Evolutionary conservation across 306 rosid genomes (phyloP).

Genomic region (Gillenia trifoliata): DNA sequence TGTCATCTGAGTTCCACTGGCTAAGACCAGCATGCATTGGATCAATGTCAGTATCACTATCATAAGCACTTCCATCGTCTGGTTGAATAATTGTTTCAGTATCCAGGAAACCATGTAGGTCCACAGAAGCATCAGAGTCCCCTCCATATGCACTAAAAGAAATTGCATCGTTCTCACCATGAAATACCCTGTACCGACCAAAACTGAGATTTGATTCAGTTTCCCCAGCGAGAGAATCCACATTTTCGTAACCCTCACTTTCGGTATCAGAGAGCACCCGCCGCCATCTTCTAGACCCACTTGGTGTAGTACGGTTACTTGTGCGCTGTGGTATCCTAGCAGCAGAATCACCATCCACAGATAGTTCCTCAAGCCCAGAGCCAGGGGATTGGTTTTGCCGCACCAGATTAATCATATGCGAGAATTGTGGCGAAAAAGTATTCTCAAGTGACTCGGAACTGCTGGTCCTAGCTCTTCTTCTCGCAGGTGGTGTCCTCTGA

Average conservation of each 20-base stretch:
- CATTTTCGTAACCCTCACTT: slow-evolving; percentile 72
- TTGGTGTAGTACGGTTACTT: slow-evolving; percentile 63
- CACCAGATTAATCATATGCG: slow-evolving; percentile 37
- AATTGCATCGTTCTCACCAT: slow-evolving; percentile 59
- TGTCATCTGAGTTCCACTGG: slow-evolving; percentile 65
- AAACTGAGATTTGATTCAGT: slow-evolving; percentile 68
- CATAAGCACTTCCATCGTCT: slow-evolving; percentile 43
- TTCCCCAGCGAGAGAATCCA: slow-evolving; percentile 59
- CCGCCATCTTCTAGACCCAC: slow-evolving; percentile 70
- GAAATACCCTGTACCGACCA: slow-evolving; percentile 44
- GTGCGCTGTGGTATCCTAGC: slow-evolving; percentile 40
- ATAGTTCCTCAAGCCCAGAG: slow-evolving; percentile 46
- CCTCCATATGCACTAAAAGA: slow-evolving; percentile 75
- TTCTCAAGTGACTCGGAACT: slow-evolving; percentile 65
- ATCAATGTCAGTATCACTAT: slow-evolving; percentile 83
- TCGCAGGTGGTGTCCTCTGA: slow-evolving; percentile 35
- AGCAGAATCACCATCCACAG: slow-evolving; percentile 40
- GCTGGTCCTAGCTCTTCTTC: slow-evolving; percentile 53
- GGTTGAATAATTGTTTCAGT: slow-evolving; percentile 44
- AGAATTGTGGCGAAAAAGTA: slow-evolving; percentile 43
- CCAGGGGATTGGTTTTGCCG: slow-evolving; percentile 44
- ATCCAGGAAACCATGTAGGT: slow-evolving; percentile 64
- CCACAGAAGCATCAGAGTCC: slow-evolving; percentile 79
- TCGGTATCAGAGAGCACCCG: slow-evolving; percentile 66
- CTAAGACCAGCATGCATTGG: slow-evolving; percentile 84